phyloP scores from a whole-genome alignment of 805 yeast species.

The Ogataea paradorogensis region DNA sequence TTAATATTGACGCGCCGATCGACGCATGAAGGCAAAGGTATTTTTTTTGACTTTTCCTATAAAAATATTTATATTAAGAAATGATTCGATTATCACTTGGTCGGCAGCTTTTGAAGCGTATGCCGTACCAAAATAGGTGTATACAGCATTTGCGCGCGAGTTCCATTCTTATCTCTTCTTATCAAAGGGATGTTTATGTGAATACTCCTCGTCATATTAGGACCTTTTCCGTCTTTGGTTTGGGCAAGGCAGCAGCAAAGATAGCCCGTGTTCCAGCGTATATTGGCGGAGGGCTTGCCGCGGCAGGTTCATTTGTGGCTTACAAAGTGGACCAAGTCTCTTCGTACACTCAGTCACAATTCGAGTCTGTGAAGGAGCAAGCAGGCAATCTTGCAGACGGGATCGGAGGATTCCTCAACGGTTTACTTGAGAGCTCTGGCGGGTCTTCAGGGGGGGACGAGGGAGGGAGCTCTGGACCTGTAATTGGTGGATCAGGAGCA shows the following conservation, averaged over 20 bases:
- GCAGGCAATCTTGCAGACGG: conserved; percentile 51
- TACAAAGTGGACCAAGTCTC: conserved; percentile 90
- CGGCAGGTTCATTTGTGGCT: conserved; percentile 90
- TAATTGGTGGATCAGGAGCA: conserved; percentile 55
- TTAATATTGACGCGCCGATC: conserved; percentile 4
- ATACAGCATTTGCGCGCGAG: not conserved
- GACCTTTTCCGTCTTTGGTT: conserved; percentile 34
- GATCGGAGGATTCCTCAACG: conserved; percentile 35
- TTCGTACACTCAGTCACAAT: conserved; percentile 61
- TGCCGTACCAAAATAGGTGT: not conserved
- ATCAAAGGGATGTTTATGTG: conserved; percentile 3
- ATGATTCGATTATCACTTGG: conserved; percentile 5
- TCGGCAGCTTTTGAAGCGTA: not conserved
- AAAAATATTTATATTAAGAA: not conserved
- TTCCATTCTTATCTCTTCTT: not conserved
- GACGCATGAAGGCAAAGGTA: conserved; percentile 3
- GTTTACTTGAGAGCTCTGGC: conserved; percentile 24
- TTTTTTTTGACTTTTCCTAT: too few relatives aligned
- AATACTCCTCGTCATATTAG: conserved; percentile 12
- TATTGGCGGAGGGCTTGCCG: conserved; percentile 88
- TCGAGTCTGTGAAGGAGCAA: conserved; percentile 59
- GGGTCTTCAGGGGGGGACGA: conserved; percentile 32
- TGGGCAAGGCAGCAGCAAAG: conserved; percentile 55
- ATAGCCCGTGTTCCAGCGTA: conserved; percentile 69
- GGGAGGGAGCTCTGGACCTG: conserved; percentile 30